A percentile compares a stretch with the other conserved stretches of the same genome.
phyloP scores from a whole-genome alignment of 2,329 filamentous ascomycete genomes.

The Fusarium pseudograminearum region DNA sequence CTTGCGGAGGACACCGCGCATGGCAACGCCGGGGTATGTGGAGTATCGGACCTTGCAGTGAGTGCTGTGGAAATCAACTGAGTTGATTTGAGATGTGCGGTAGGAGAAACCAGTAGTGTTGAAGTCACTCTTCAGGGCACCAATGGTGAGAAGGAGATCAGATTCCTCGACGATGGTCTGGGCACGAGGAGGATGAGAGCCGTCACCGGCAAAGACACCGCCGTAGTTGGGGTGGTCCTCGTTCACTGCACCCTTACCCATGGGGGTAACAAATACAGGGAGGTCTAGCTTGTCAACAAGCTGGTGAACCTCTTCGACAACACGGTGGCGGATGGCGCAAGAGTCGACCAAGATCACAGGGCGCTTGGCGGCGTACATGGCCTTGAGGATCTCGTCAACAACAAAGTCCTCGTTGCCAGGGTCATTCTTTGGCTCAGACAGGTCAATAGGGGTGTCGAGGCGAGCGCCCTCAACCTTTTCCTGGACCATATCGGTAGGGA shows the following conservation, averaged over 20 bases:
- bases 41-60: constrained; percentile 80
- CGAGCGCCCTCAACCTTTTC: constrained; percentile 80
- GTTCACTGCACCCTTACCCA: constrained; percentile 88
- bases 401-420: constrained; percentile 81
- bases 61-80: constrained; percentile 84
- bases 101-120: constrained; percentile 88
- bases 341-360: constrained; percentile 87
- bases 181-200: constrained; percentile 73
- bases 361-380: constrained; percentile 77
- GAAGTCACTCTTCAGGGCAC: constrained; percentile 79
- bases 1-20: constrained; percentile 82
- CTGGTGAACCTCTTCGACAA: constrained; percentile 77
- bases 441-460: constrained; percentile 77
- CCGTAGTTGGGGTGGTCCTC: constrained; percentile 81
- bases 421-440: constrained; percentile 74
- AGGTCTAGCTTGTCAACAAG: constrained; percentile 79
- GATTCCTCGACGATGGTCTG: constrained; percentile 73
- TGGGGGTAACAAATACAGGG: constrained; percentile 88
- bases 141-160: constrained; percentile 78
- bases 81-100: constrained; percentile 78
- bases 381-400: constrained; percentile 81
- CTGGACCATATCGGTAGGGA: constrained; percentile 84
- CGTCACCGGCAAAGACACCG: constrained; percentile 86
- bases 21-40: constrained; percentile 80
- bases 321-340: constrained; percentile 82